These are phyloP conservation scores for Glycine latifolia DNA, from an alignment of 306 rosid genomes.

Conservation along the genomic window DNA sequence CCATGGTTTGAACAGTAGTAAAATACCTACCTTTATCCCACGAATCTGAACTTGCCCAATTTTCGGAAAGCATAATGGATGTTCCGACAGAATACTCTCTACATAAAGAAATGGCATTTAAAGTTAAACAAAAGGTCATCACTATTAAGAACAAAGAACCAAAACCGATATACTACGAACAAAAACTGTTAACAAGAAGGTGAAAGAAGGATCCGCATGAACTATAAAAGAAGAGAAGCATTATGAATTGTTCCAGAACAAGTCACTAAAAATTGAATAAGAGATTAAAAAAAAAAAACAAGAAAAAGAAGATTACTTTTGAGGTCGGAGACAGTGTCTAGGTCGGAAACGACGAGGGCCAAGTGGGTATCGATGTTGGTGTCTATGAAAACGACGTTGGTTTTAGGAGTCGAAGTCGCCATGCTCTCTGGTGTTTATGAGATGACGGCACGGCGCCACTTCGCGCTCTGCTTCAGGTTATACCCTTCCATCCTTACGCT, in stretches of 20 bases:
- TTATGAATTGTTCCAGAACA: no score
- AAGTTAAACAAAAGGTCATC: background rate
- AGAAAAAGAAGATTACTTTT: constrained; percentile 55
- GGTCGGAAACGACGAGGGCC: constrained; percentile 57
- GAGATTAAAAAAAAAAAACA: no score
- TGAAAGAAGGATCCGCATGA: background rate
- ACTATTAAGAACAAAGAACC: background rate
- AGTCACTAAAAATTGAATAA: no score
- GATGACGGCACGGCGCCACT: background rate
- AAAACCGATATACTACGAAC: background rate
- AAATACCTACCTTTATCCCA: constrained; percentile 58
- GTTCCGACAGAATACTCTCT: constrained; percentile 48
- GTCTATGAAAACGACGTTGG: constrained; percentile 65
- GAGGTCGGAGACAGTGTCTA: constrained; percentile 66
- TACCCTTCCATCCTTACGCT: background rate
- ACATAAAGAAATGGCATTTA: constrained; percentile 4
- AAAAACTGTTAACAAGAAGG: background rate
- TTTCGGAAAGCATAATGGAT: constrained; percentile 51
- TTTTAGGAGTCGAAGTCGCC: background rate
- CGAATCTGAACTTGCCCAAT: constrained; percentile 53
- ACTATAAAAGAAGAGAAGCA: background rate
- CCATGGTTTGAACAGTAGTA: background rate
- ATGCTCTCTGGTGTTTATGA: constrained; percentile 20
- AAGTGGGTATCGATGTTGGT: constrained; percentile 79
- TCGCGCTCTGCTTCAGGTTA: background rate